Conservation (phyloP, 805 yeast species). For the Lipomyces lipofer region DNA sequence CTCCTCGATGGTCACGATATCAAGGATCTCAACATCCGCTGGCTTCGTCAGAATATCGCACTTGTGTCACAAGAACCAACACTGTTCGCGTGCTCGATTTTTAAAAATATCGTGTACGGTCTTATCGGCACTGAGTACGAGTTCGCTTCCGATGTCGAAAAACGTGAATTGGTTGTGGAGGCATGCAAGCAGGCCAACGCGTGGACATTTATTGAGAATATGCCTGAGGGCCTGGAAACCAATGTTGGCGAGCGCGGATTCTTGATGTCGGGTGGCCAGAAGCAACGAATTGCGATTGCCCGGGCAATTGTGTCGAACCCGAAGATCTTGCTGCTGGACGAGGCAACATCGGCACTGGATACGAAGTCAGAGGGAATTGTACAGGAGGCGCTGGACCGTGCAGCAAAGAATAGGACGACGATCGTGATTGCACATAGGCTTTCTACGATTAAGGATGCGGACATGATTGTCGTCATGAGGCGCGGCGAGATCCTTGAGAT, state of each 20-base stretch:
- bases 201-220: constrained; percentile 47
- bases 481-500: constrained; percentile 48
- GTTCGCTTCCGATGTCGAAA: constrained; percentile 41
- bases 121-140: constrained; percentile 41
- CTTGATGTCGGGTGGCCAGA: constrained; percentile 70
- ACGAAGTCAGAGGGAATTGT: constrained; percentile 62
- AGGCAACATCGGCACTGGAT: constrained; percentile 68
- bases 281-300: constrained; percentile 63
- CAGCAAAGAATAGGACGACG: constrained; percentile 44
- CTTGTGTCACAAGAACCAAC: constrained; percentile 98
- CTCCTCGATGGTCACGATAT: constrained; percentile 84
- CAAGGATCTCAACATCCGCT: constrained; percentile 63
- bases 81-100: constrained; percentile 79
- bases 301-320: constrained; percentile 60
- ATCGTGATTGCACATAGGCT: constrained; percentile 55
- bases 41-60: constrained; percentile 74
- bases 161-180: constrained; percentile 41
- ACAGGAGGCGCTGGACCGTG: constrained; percentile 50
- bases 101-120: constrained; percentile 80
- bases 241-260: constrained; percentile 57
- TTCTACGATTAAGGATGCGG: constrained; percentile 53
- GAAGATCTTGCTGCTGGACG: constrained; percentile 57
- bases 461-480: constrained; percentile 48
- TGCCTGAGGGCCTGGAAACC: constrained; percentile 55
- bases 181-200: constrained; percentile 58